Evolutionary conservation across 2,329 filamentous ascomycete genomes (phyloP).

Genomic region (Alternaria solani): DNA sequence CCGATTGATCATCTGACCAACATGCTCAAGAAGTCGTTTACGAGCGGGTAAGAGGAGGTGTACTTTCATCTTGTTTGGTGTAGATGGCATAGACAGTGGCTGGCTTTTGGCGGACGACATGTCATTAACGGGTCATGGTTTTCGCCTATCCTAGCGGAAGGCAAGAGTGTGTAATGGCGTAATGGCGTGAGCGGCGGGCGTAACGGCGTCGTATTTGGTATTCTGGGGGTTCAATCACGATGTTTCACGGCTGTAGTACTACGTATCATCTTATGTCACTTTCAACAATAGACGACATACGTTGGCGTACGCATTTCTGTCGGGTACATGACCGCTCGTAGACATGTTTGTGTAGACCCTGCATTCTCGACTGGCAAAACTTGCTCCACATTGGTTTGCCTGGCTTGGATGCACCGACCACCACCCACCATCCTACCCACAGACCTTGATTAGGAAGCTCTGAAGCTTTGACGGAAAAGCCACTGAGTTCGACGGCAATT

Average conservation of each 20-base stretch:
- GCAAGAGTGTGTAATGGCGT: slow-evolving; percentile 37
- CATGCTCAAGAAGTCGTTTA: not conserved
- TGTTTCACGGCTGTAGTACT: slow-evolving; percentile 10
- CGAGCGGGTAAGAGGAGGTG: not conserved
- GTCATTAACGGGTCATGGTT: slow-evolving; percentile 1
- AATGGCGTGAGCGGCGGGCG: slow-evolving; percentile 29
- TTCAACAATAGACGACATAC: slow-evolving; percentile 14
- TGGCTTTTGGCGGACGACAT: slow-evolving; percentile 7
- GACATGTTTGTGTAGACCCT: slow-evolving; percentile 7
- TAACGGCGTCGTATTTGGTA: slow-evolving; percentile 33
- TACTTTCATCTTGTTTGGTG: slow-evolving; percentile 5
- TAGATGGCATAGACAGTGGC: slow-evolving; percentile 34
- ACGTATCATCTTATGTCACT: slow-evolving; percentile 6
- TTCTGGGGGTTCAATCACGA: slow-evolving; percentile 3
- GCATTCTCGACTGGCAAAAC: slow-evolving; percentile 9
- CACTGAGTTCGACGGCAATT: slow-evolving; percentile 35
- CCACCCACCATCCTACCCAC: slow-evolving; percentile 14
- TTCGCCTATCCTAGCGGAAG: slow-evolving; percentile 14
- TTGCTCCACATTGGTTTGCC: slow-evolving; percentile 17
- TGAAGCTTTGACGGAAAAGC: slow-evolving; percentile 44
- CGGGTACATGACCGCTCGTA: not conserved
- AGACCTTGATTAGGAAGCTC: slow-evolving; percentile 45
- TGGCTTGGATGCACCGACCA: slow-evolving; percentile 30
- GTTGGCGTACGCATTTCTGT: not conserved
- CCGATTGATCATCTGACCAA: not conserved